phyloP scores from a whole-genome alignment of 2,329 filamentous ascomycete genomes.

The Biscogniauxia sp. region DNA sequence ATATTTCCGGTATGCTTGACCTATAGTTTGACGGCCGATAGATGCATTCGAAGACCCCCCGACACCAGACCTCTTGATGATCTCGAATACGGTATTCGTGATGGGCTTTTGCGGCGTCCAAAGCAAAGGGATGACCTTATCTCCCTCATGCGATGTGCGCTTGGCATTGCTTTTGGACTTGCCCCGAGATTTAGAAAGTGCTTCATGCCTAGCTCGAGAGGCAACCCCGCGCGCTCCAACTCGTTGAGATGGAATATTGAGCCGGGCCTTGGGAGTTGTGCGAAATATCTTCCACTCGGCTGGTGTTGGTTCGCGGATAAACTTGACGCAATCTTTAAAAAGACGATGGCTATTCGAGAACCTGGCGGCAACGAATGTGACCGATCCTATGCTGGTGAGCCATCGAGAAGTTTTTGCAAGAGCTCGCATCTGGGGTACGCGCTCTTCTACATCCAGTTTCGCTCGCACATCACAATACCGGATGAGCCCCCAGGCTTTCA shows the following conservation, averaged over 20 bases:
- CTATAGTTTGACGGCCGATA: constrained; percentile 31
- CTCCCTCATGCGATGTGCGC: neutral
- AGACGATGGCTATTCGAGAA: constrained; percentile 47
- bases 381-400: constrained; percentile 53
- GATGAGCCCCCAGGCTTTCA: constrained; percentile 58
- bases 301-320: constrained; percentile 51
- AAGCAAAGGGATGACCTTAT: constrained; percentile 17
- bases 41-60: constrained; percentile 33
- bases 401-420: constrained; percentile 58
- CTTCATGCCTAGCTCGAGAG: constrained; percentile 25
- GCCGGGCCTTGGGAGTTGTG: constrained; percentile 44
- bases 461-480: constrained; percentile 56
- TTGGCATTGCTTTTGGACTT: constrained; percentile 11
- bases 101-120: constrained; percentile 36
- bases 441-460: constrained; percentile 56
- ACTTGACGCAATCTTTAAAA: constrained; percentile 62
- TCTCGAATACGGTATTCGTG: constrained; percentile 32
- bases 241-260: constrained; percentile 29
- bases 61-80: constrained; percentile 32
- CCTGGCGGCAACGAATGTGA: constrained; percentile 56
- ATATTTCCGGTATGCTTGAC: constrained; percentile 32
- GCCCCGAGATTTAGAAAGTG: constrained; percentile 12
- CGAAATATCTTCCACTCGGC: constrained; percentile 57
- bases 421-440: constrained; percentile 59
- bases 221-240: constrained; percentile 29